Evolutionary conservation across 306 rosid genomes (phyloP), one percentile per base, ranked within the genome.

Genomic region (Comarum palustre): DNA sequence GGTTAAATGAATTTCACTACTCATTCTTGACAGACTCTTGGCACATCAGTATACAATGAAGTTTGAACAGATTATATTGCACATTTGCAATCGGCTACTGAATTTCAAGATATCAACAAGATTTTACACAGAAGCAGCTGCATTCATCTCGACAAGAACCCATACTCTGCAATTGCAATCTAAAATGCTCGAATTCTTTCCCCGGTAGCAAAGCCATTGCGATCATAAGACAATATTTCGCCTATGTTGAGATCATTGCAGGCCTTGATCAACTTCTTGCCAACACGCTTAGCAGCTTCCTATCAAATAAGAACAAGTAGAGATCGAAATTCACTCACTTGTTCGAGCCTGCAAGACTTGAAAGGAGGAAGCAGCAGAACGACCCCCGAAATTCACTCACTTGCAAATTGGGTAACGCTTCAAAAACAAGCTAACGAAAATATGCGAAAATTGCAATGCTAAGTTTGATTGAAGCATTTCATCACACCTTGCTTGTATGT

Each of bases 271-370:
- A 91, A 90, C 67, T 84, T 92, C 80, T 91, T 89, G 45, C 98
- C 92, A 69, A 89, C 92, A 43, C 78, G 90, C 55, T 84, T 81
- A 59, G 97, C 97, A 38, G 97, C 94, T 79, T 89, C 96, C 97
- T 90, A 55, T 66, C 43, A 73, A 8, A 50, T 2, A 8, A 20
- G 3, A 8, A 27, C 13, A 47, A 62, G 17, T 55, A 29, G 3
- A 42, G 50, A 42, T 52, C 42, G 31, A 27, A 68, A 16, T 24
- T 39, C 73, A 80, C 92, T 86, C 73, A 82, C 98, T 82, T 73
- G 15, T 88, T 73, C 13, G 85, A 72, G 67, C 39, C 77, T 34
- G 87, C 72, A 80, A 15, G 62, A 80, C 84, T 43, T 71, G 84
- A 81, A 66, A 81, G 73, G 61, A 31, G 7, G 85, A 78, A 20